A percentile compares a stretch with the other conserved stretches of the same genome.
These are phyloP conservation scores for Magnaporthiopsis poae DNA, from an alignment of 2,329 filamentous ascomycete genomes.

Conservation along the genomic window DNA sequence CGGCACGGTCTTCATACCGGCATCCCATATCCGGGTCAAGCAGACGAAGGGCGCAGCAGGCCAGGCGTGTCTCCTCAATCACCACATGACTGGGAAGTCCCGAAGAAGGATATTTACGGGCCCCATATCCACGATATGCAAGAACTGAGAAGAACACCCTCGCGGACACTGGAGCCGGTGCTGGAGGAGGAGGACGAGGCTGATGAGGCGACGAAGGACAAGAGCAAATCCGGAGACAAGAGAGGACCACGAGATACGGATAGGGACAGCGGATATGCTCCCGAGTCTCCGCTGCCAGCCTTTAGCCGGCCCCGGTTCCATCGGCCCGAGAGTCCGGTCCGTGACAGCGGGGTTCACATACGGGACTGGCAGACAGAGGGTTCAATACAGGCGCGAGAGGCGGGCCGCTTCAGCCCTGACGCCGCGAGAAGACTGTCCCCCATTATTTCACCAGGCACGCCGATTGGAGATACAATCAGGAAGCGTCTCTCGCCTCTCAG, in stretches of 20 bases:
- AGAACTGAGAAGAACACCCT: conserved; percentile 12
- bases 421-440: conserved; percentile 5
- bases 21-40: neutral
- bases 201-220: conserved; percentile 21
- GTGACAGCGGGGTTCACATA: conserved; percentile 50
- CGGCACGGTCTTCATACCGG: neutral
- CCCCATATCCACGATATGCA: neutral
- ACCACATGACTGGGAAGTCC: neutral
- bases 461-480: neutral
- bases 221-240: conserved; percentile 14
- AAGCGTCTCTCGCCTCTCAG: neutral
- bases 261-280: conserved; percentile 40
- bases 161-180: conserved; percentile 40
- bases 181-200: conserved; percentile 41
- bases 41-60: neutral
- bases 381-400: conserved; percentile 17
- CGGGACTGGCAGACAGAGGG: conserved; percentile 33
- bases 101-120: neutral
- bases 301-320: conserved; percentile 24
- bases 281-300: conserved; percentile 33
- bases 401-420: conserved; percentile 10
- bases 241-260: conserved; percentile 27
- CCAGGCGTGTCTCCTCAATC: neutral
- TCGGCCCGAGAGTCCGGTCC: conserved; percentile 23
- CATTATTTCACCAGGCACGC: neutral